These are phyloP conservation scores for Sporothrix phasma DNA, from an alignment of 2,329 filamentous ascomycete species.

Conservation along the genomic window DNA sequence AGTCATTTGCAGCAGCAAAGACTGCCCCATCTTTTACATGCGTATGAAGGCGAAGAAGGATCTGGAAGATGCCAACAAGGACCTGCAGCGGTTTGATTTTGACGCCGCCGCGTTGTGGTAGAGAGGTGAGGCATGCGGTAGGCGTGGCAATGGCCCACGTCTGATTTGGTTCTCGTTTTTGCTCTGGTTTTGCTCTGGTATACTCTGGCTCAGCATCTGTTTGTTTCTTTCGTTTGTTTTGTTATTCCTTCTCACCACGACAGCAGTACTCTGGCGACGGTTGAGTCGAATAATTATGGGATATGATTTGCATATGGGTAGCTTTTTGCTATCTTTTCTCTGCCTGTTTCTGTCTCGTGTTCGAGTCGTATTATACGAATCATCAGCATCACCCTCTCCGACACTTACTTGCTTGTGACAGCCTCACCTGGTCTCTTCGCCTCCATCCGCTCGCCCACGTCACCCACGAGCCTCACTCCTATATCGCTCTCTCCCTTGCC, in stretches of 20 bases:
- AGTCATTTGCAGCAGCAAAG: slow-evolving; percentile 91
- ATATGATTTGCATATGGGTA: neutral
- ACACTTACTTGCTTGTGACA: neutral
- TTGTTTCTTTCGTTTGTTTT: neutral
- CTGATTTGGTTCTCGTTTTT: neutral
- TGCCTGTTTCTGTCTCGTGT: neutral
- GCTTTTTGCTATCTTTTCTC: neutral
- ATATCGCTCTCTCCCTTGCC: neutral
- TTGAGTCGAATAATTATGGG: too few species aligned
- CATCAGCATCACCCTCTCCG: neutral
- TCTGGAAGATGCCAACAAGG: slow-evolving; percentile 86
- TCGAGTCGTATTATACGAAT: neutral
- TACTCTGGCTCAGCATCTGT: neutral
- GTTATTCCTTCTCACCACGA: neutral
- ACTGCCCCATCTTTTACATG: slow-evolving; percentile 99
- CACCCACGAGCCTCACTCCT: neutral
- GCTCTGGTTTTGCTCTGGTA: neutral
- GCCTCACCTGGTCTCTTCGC: neutral
- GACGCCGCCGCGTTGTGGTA: slow-evolving; percentile 61
- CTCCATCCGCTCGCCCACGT: neutral
- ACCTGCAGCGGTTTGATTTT: slow-evolving; percentile 79
- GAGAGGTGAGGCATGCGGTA: neutral
- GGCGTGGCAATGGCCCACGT: neutral
- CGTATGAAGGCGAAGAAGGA: slow-evolving; percentile 99
- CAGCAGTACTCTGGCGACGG: too few species aligned